A percentile compares a stretch with the other conserved stretches of the same genome.
Conservation (phyloP, 2,329 filamentous ascomycete species). For the Colletotrichum sp. region DNA sequence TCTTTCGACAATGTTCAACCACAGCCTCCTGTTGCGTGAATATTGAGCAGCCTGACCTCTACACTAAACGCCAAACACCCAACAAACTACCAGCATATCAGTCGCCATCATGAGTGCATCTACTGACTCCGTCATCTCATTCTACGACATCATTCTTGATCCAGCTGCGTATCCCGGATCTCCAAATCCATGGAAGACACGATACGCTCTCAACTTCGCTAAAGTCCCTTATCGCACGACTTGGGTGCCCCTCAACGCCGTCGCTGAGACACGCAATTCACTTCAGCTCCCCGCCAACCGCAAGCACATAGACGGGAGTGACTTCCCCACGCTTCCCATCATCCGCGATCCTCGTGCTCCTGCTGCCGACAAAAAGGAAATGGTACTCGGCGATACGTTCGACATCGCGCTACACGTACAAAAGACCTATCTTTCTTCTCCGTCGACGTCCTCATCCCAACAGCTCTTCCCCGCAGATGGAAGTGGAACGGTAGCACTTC, state of each 20-base stretch:
- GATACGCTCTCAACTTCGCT: neutral
- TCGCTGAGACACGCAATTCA: neutral
- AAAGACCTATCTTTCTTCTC: neutral
- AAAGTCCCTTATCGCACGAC: neutral
- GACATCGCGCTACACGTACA: neutral
- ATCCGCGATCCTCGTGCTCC: neutral
- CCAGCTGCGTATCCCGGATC: neutral
- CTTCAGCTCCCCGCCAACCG: neutral
- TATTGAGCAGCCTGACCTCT: neutral
- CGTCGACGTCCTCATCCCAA: neutral
- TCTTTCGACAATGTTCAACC: too few species aligned
- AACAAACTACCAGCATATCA: neutral
- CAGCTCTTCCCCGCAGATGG: neutral
- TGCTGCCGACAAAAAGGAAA: neutral
- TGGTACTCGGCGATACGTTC: neutral
- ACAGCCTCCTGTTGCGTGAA: too few species aligned
- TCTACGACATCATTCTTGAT: neutral
- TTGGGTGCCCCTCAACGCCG: neutral
- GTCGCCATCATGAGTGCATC: neutral
- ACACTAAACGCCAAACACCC: rapidly evolving
- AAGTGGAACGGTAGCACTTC: neutral
- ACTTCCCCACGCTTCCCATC: neutral
- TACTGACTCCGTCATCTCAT: neutral
- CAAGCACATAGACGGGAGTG: neutral
- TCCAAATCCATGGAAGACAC: neutral